Base-by-base conservation (phyloP, 495 filamentous ascomycete genomes). In the Daldinia concentrica region DNA sequence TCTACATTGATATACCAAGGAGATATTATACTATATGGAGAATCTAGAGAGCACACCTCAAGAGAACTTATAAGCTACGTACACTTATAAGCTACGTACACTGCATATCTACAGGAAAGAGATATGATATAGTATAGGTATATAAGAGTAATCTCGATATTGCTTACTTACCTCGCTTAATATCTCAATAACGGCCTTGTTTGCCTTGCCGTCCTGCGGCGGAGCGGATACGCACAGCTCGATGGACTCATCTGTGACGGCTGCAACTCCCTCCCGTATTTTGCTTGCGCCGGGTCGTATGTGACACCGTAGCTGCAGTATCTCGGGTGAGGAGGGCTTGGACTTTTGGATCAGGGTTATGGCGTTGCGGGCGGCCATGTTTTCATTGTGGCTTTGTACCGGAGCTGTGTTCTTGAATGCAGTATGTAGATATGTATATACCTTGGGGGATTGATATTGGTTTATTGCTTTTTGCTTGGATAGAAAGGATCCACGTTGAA, bases 121-220 rank as follows among this genome's bases (percentile, higher is more conserved):
- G 27, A 14, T 36, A 26, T 29, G 19, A 37, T n/a, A 12, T 2
- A 4, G 4, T n/a, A 29, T 15, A n/a, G n/a, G n/a, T n/a, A 14
- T 1, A 17, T 4, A 41, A 19, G 15, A 45, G 6, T 11, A 29
- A 30, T 64, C 43, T 51, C 24, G 6, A 43, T 29, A 24, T 12
- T 45, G 59, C 79, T 61, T 74, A 91, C 79, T 61, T 74, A 91
- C 89, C 81, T 89, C 81, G 62, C 90, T 89, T 41, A 93, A 78
- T 6, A 91, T 77, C 59, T 87, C 83, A 64, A 88, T 81, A 7
- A 91, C 88, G 14, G 90, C 89, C 61, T 83, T 82, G 69, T 93
- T 93, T 4, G 90, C 87, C 75, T 90, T 88, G 2, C 90, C 89
- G 24, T 91, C 87, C 37, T 86, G 82, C 9, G 90, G 85, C 52